A percentile compares a stretch with the other conserved stretches of the same genome.
These are phyloP conservation scores for Sporormia fimetaria DNA, from an alignment of 495 filamentous ascomycete species.

Conservation along the genomic window DNA sequence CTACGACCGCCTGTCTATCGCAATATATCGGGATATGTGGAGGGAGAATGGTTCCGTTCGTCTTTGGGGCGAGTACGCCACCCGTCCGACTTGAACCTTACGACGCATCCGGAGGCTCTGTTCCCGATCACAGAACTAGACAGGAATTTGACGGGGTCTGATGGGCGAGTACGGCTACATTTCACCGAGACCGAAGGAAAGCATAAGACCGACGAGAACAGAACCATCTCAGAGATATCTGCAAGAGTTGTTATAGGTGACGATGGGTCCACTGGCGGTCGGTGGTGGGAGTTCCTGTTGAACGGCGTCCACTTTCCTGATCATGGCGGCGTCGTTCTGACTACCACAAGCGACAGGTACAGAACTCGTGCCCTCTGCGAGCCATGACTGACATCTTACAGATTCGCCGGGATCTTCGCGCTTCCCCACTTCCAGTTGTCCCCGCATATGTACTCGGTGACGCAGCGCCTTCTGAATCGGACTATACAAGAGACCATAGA, in stretches of 20 bases:
- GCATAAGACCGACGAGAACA: constrained; percentile 11
- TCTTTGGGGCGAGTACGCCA: constrained; percentile 34
- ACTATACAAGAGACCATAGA: constrained; percentile 58
- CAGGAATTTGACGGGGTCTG: constrained; percentile 25
- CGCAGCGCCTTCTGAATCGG: constrained; percentile 55
- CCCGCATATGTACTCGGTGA: constrained; percentile 51
- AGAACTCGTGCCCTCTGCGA: constrained; percentile 8
- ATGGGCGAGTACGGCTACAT: constrained; percentile 19
- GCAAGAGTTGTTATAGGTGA: constrained; percentile 61
- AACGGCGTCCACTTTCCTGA: constrained; percentile 74
- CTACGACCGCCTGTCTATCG: constrained; percentile 48
- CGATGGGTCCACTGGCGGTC: constrained; percentile 46
- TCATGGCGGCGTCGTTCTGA: constrained; percentile 63
- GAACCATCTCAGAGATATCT: constrained; percentile 40
- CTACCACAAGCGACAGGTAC: constrained; percentile 79
- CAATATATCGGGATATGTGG: constrained; percentile 68
- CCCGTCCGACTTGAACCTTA: constrained; percentile 40
- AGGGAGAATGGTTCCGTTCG: constrained; percentile 62
- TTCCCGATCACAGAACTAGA: constrained; percentile 24
- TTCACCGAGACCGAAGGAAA: constrained; percentile 14
- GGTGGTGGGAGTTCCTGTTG: constrained; percentile 62
- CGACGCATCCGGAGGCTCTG: constrained; percentile 32
- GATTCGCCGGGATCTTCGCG: constrained; percentile 73
- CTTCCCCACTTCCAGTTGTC: constrained; percentile 72
- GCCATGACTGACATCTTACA: constrained; percentile 11